phyloP scores from a whole-genome alignment of 176 grass and related monocot species.

The Lolium multiflorum region DNA sequence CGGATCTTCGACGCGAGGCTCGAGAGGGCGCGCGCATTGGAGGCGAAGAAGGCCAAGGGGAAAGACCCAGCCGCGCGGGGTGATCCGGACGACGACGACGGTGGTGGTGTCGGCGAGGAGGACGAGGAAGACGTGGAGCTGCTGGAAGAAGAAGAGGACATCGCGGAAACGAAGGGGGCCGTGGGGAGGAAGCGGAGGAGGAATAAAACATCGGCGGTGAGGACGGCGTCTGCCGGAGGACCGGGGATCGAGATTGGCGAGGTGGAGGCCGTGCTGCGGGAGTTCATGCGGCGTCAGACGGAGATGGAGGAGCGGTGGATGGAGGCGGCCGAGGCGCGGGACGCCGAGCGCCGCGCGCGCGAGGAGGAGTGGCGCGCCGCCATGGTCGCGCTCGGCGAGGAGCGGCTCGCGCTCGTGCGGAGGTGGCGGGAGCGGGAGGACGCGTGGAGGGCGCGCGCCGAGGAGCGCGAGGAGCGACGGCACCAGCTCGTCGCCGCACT shows the following conservation, averaged over 20 bases:
- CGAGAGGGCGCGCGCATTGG: constrained; percentile 52
- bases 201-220: background rate
- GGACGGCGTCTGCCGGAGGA: background rate
- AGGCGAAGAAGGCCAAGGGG: constrained; percentile 60
- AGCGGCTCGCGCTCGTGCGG: constrained; percentile 70
- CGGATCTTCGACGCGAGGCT: constrained; percentile 61
- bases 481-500: constrained; percentile 69
- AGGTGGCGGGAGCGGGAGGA: constrained; percentile 84
- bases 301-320: constrained; percentile 92
- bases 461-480: constrained; percentile 77
- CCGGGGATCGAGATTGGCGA: constrained; percentile 39
- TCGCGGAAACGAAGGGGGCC: background rate
- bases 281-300: constrained; percentile 78
- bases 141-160: constrained; percentile 32
- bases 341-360: constrained; percentile 62
- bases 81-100: constrained; percentile 41
- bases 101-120: background rate
- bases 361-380: constrained; percentile 84
- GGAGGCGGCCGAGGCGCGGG: constrained; percentile 76
- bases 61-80: constrained; percentile 49
- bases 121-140: constrained; percentile 13
- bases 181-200: constrained; percentile 34
- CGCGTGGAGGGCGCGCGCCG: constrained; percentile 62
- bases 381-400: constrained; percentile 77
- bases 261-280: constrained; percentile 68